Conservation (phyloP, 2,329 filamentous ascomycete genomes). For the Purpureocillium lavendulum region DNA sequence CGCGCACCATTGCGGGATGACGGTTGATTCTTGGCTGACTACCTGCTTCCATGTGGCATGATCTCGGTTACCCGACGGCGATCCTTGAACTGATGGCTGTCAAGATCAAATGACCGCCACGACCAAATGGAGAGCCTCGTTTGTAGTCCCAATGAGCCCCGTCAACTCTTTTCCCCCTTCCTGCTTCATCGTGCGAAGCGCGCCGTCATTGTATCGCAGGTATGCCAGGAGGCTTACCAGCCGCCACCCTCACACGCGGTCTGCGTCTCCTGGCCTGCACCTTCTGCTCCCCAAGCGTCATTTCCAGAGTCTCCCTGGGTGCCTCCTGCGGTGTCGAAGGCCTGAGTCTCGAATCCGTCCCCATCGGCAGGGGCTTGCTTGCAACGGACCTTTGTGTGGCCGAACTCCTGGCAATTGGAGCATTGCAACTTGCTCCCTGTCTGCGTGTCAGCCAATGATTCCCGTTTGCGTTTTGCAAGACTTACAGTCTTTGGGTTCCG, state of each 20-base stretch:
- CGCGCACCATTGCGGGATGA: no score
- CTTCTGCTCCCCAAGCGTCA: not conserved
- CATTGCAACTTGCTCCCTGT: conserved; percentile 31
- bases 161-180: no score
- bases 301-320: no score
- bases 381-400: conserved; percentile 30
- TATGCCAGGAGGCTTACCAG: conserved; percentile 2
- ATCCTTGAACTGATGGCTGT: no score
- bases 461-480: not conserved
- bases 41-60: no score
- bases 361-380: conserved; percentile 14
- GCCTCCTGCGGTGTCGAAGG: not conserved
- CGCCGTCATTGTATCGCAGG: not conserved
- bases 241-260: not conserved
- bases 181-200: no score
- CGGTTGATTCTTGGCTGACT: no score
- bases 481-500: conserved; percentile 39
- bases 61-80: no score
- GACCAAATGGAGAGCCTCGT: no score
- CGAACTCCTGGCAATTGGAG: conserved; percentile 27
- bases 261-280: no score
- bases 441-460: conserved; percentile 10
- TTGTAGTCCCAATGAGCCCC: no score
- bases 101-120: no score
- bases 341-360: not conserved